Conservation (phyloP, 2,329 filamentous ascomycete species). For the Pseudogymnoascus sp. region DNA sequence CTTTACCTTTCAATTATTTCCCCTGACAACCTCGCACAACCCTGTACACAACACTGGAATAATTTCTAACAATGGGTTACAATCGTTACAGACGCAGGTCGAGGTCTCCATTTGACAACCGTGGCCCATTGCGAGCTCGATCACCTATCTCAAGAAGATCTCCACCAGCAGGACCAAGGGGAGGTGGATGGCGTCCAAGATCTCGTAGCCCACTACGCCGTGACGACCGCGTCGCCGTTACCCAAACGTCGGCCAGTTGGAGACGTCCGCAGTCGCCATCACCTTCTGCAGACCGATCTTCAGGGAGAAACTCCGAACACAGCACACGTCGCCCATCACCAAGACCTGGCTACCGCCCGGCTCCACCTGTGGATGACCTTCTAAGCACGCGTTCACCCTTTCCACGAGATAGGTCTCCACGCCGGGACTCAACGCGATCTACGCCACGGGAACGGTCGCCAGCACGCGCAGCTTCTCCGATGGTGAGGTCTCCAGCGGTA, state of each 20-base stretch:
- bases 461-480: constrained; percentile 15
- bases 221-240: constrained; percentile 34
- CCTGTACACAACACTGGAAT: neutral
- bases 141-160: constrained; percentile 27
- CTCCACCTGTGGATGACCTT: constrained; percentile 24
- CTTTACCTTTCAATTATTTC: neutral
- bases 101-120: constrained; percentile 28
- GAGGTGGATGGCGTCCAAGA: constrained; percentile 26
- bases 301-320: constrained; percentile 45
- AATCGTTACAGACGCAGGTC: constrained; percentile 24
- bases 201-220: constrained; percentile 46
- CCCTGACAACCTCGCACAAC: neutral
- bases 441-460: constrained; percentile 26
- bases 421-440: constrained; percentile 23
- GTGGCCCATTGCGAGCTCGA: constrained; percentile 21
- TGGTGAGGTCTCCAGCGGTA: constrained; percentile 3
- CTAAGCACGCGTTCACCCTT: constrained; percentile 22
- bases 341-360: constrained; percentile 34
- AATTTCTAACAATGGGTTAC: constrained; percentile 9
- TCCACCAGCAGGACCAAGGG: constrained; percentile 29
- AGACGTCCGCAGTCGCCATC: constrained; percentile 31
- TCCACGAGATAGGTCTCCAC: constrained; percentile 6
- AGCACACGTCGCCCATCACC: constrained; percentile 56
- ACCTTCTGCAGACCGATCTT: constrained; percentile 39
- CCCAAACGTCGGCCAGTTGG: constrained; percentile 39